Base-by-base conservation (phyloP, 2,329 filamentous ascomycete genomes). In the Penicillium italicum region DNA sequence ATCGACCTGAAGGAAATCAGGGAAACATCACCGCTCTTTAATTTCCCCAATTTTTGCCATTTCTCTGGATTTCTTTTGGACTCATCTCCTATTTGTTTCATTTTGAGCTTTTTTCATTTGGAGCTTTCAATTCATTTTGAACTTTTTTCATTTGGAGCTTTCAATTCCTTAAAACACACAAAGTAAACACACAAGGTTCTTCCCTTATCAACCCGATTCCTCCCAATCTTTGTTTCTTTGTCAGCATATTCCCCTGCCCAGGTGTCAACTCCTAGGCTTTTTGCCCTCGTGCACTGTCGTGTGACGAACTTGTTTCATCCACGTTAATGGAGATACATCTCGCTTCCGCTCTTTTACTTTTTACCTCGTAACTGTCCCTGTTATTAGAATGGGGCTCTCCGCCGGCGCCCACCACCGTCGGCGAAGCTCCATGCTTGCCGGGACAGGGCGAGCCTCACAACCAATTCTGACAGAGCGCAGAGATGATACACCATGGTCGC, bases 361-460 rank as follows among this genome's bases (percentile, higher is more conserved):
- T 47, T 26, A 54, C 37, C n/a, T 56, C 50, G 28, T 59, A 59
- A 55, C 42, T 45, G 47, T 45, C 52, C 46, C 36, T 42, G 33
- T 46, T 22, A 9, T 43, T 34, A 72, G 41, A 45, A 74, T 74
- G 72, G 70, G 69, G 50, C 59, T 72, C 50, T 65, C 69, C 44
- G 66, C 66, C 41, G 62, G 66, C 41, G 70, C 63, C 53, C 72
- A 74, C 55, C 72, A 74, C 60, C 69, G 72, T 56, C 69, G 72
- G 59, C 71, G 72, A 51, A 74, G 72, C 61, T 74, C 72, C 45
- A 64, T 72, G 46, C 62, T 74, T 49, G 69, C 72, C 31, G 66
- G 63, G 43, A 53, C 64, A 79, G 82, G 82, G 50, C 82, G 79
- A 14, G 84, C 84, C 5, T 76, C 80, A 5, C 67, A 64, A 42